These are phyloP conservation scores for Aspergillus sergii DNA, from an alignment of 2,329 filamentous ascomycete genomes.

Conservation along the genomic window DNA sequence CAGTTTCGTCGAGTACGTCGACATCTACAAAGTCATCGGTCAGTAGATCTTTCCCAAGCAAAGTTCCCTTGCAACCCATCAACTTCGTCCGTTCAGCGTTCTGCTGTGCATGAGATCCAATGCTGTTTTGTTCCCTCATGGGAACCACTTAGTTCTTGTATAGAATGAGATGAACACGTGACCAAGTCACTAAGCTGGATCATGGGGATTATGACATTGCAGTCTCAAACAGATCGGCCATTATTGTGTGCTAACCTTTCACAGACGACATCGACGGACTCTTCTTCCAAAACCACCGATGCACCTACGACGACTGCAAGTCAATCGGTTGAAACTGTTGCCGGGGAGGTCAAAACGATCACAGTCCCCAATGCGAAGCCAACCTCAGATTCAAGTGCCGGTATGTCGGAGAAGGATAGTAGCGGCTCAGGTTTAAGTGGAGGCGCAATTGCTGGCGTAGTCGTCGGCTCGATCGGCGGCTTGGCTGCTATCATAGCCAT, in stretches of 20 bases:
- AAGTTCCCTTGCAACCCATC: background rate
- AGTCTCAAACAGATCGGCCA: background rate
- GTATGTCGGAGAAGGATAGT: constrained; percentile 6
- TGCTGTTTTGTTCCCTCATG: background rate
- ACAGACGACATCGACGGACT: constrained; percentile 17
- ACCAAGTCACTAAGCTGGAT: background rate
- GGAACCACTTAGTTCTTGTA: background rate
- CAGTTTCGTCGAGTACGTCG: constrained; percentile 21
- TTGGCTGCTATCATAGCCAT: constrained; percentile 40
- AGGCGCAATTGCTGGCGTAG: constrained; percentile 49
- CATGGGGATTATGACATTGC: background rate
- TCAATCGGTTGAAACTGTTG: constrained; percentile 24
- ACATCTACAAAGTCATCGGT: constrained; percentile 30
- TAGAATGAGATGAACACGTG: background rate
- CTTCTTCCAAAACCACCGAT: constrained; percentile 12
- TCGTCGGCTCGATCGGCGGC: constrained; percentile 45
- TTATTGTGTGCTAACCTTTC: constrained; percentile 8
- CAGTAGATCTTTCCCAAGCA: constrained; percentile 14
- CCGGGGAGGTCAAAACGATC: constrained; percentile 32
- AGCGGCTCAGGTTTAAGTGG: constrained; percentile 35
- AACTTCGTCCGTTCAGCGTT: background rate
- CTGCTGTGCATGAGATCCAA: background rate
- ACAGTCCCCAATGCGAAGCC: constrained; percentile 23
- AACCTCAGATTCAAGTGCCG: constrained; percentile 17
- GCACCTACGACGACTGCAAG: constrained; percentile 18